Conservation (phyloP, 1,284 basidiomycete species). For the Cutaneotrichosporon mucoides region DNA sequence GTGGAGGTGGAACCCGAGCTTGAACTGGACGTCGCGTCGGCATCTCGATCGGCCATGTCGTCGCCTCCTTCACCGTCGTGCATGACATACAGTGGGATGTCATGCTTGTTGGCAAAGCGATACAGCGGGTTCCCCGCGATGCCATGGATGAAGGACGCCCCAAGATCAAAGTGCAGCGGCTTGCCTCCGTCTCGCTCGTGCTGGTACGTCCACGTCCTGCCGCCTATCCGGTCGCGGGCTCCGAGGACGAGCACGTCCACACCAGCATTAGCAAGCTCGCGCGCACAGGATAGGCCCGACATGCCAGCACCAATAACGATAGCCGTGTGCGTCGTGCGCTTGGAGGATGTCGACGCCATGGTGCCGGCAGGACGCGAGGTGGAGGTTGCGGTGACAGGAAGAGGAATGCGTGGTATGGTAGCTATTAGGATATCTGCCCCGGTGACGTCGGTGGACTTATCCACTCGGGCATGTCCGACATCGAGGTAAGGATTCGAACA, state of each 20-base stretch:
- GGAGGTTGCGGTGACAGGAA: too few relatives aligned
- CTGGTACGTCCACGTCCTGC: background rate
- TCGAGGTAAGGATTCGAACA: too few relatives aligned
- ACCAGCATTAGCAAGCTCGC: background rate
- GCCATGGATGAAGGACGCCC: background rate
- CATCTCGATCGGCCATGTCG: background rate
- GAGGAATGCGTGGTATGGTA: too few relatives aligned
- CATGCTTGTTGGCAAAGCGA: background rate
- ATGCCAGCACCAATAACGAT: background rate
- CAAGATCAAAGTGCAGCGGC: background rate
- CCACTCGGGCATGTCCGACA: too few relatives aligned
- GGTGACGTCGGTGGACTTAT: too few relatives aligned
- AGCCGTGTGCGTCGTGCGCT: background rate
- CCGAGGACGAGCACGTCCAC: slow-evolving; percentile 1
- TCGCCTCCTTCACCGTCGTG: background rate
- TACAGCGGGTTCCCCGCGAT: background rate
- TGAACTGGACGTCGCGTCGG: background rate
- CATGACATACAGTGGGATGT: background rate
- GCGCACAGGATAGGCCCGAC: background rate
- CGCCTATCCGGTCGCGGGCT: background rate
- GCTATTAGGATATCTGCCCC: too few relatives aligned
- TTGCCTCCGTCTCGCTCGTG: background rate
- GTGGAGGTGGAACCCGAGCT: background rate
- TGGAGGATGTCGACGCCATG: too few relatives aligned
- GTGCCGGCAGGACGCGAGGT: too few relatives aligned